These are phyloP conservation scores for Davidsoniella eucalypti DNA, from an alignment of 2,329 filamentous ascomycete species.

Conservation along the genomic window DNA sequence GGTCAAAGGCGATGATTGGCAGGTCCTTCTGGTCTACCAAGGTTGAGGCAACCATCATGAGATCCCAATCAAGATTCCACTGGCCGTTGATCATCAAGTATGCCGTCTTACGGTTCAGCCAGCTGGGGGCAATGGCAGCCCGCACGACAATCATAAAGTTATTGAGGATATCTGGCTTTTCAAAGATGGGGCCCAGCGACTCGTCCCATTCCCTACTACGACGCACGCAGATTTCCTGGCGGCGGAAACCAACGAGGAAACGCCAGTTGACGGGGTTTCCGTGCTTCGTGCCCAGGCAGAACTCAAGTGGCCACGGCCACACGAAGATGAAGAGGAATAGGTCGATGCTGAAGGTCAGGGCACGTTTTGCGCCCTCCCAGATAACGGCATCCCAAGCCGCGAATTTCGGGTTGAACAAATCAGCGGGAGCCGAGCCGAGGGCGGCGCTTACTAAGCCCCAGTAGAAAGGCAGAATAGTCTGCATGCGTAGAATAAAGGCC, in stretches of 20 bases:
- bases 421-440: slow-evolving; percentile 49
- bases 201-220: slow-evolving; percentile 58
- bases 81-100: slow-evolving; percentile 71
- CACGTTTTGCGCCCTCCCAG: slow-evolving; percentile 41
- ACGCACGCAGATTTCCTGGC: slow-evolving; percentile 66
- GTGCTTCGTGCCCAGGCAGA: slow-evolving; percentile 42
- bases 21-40: slow-evolving; percentile 45
- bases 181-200: slow-evolving; percentile 36
- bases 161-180: slow-evolving; percentile 22
- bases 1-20: slow-evolving; percentile 48
- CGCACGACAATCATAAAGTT: slow-evolving; percentile 46
- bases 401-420: slow-evolving; percentile 42
- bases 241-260: slow-evolving; percentile 55
- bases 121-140: slow-evolving; percentile 50
- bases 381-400: slow-evolving; percentile 40
- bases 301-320: slow-evolving; percentile 58
- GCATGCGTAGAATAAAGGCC: slow-evolving; percentile 52
- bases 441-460: slow-evolving; percentile 45
- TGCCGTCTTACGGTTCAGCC: slow-evolving; percentile 63
- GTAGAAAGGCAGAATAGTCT: slow-evolving; percentile 57
- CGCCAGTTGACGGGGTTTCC: slow-evolving; percentile 59
- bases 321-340: slow-evolving; percentile 51
- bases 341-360: slow-evolving; percentile 54
- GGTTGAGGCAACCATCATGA: slow-evolving; percentile 58
- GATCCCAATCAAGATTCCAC: slow-evolving; percentile 76